phyloP scores from a whole-genome alignment of 495 filamentous ascomycete genomes.

The Hyphodiscus hymeniophilus region DNA sequence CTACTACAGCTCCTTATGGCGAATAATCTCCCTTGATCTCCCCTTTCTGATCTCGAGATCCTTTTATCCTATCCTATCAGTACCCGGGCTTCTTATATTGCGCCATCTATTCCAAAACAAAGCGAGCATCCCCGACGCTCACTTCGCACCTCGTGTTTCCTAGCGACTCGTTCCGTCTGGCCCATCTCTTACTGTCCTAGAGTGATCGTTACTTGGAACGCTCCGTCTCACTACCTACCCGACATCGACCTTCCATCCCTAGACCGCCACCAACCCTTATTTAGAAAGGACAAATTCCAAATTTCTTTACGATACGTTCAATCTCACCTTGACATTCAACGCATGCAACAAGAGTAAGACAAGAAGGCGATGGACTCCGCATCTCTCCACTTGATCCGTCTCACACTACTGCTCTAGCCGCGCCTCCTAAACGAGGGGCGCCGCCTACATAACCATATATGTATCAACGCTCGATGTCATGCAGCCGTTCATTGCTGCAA shows the following conservation, averaged over 20 bases:
- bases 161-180: no score
- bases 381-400: conserved; percentile 1
- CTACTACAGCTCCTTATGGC: not conserved
- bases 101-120: no score
- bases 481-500: conserved; percentile 25
- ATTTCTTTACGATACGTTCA: not conserved
- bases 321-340: not conserved
- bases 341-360: not conserved
- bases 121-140: conserved; percentile 6
- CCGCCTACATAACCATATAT: conserved; percentile 19
- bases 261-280: conserved; percentile 4
- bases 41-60: not conserved
- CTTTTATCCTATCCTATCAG: not conserved
- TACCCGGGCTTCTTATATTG: not conserved
- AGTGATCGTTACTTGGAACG: no score
- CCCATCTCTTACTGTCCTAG: no score
- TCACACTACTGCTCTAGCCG: conserved; percentile 13
- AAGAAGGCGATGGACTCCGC: not conserved
- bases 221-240: conserved; percentile 4
- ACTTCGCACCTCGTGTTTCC: no score
- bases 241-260: conserved; percentile 15
- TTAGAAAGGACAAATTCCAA: conserved; percentile 2
- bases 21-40: not conserved
- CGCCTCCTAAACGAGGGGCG: conserved; percentile 10
- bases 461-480: conserved; percentile 25